phyloP scores from a whole-genome alignment of 495 filamentous ascomycete species.

The Apiosordaria backusii region DNA sequence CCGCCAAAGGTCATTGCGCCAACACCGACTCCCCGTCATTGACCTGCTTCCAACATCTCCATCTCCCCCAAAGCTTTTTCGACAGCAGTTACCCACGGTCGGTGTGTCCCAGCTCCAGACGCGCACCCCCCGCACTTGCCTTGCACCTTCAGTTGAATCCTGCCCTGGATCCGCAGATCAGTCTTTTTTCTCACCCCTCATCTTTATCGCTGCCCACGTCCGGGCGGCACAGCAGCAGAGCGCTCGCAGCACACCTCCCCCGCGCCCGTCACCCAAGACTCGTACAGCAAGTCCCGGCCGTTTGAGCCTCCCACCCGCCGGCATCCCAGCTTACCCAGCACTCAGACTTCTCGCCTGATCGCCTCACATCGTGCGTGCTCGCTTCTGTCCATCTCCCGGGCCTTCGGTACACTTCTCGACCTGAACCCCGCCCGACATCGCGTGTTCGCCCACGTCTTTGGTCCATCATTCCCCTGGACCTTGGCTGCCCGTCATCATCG shows the following conservation, averaged over 20 bases:
- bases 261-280: neutral
- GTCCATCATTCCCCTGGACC: slow-evolving; percentile 9
- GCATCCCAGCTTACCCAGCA: neutral
- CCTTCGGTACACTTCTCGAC: neutral
- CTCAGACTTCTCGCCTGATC: neutral
- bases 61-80: slow-evolving; percentile 18
- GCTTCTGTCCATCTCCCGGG: neutral
- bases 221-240: slow-evolving; percentile 14
- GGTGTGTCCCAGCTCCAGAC: slow-evolving; percentile 5
- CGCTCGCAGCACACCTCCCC: neutral
- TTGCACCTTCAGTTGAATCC: slow-evolving; percentile 7
- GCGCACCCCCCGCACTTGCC: slow-evolving; percentile 11
- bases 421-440: slow-evolving; percentile 12
- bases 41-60: slow-evolving; percentile 22
- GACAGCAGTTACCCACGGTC: slow-evolving; percentile 10
- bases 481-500: slow-evolving; percentile 11
- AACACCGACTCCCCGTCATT: slow-evolving; percentile 27
- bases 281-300: neutral
- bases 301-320: neutral
- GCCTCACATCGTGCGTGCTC: neutral
- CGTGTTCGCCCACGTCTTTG: slow-evolving; percentile 7
- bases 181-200: slow-evolving; percentile 12
- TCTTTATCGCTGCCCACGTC: slow-evolving; percentile 12
- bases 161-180: neutral
- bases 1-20: slow-evolving; percentile 25